Evolutionary conservation across 352 stramenopile species (phyloP).

Genomic region (Poterioochromonas sp.): DNA sequence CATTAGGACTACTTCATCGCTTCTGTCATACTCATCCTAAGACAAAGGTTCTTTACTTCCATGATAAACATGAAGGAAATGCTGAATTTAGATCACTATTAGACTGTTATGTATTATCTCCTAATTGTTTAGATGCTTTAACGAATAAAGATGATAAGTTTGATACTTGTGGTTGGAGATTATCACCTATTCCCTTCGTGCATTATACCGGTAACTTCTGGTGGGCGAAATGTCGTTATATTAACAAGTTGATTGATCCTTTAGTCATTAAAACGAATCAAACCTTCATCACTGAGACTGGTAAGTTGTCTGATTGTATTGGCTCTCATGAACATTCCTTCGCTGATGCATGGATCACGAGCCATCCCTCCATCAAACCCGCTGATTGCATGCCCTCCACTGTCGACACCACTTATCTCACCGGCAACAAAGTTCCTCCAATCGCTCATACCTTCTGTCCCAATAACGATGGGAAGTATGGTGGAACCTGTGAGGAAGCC

Average conservation of each 20-base stretch:
- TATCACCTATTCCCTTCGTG: neutral
- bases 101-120: neutral
- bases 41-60: neutral
- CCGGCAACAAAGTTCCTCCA: neutral
- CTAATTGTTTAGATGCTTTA: neutral
- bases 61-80: neutral
- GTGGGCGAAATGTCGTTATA: neutral
- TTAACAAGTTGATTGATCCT: slow-evolving; percentile 6
- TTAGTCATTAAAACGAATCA: neutral
- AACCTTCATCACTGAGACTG: neutral
- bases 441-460: neutral
- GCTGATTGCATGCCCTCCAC: neutral
- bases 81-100: neutral
- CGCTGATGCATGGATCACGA: neutral
- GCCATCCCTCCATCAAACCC: neutral
- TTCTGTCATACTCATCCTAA: neutral
- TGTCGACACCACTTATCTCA: neutral
- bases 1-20: neutral
- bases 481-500: neutral
- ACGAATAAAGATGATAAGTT: neutral
- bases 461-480: neutral
- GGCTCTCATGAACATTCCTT: neutral
- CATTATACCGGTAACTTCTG: slow-evolving; percentile 12
- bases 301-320: neutral
- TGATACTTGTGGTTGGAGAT: neutral